Evolutionary conservation across 352 stramenopile species (phyloP).

Genomic region (Phytophthora litchii): DNA sequence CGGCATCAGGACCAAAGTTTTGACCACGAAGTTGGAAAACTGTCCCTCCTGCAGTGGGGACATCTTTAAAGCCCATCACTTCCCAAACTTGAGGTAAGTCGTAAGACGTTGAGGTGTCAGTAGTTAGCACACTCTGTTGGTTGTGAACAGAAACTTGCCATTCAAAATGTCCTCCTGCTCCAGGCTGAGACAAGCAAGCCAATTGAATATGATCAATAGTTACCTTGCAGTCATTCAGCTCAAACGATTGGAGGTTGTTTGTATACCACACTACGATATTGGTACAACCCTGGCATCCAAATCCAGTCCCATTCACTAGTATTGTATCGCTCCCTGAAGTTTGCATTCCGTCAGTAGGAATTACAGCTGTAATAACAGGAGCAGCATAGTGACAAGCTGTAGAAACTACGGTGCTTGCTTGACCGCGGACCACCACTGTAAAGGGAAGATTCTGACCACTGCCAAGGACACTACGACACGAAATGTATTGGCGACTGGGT

Average conservation of each 20-base stretch:
- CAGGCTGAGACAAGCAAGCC: conserved; percentile 39
- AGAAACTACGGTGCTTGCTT: conserved; percentile 31
- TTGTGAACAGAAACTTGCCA: conserved; percentile 51
- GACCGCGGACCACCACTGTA: conserved; percentile 38
- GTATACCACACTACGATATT: conserved; percentile 40
- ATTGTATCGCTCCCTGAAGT: conserved; percentile 42
- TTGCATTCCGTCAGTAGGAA: conserved; percentile 17
- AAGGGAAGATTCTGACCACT: conserved; percentile 46
- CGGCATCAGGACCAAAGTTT: conserved; percentile 56
- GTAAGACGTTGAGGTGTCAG: conserved; percentile 34
- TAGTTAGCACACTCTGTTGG: conserved; percentile 31
- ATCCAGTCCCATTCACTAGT: conserved; percentile 49
- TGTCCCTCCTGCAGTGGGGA: conserved; percentile 48
- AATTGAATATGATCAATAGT: conserved; percentile 47
- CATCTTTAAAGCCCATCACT: conserved; percentile 52
- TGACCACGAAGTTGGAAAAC: conserved; percentile 53
- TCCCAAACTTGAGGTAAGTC: conserved; percentile 35
- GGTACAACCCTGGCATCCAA: conserved; percentile 45
- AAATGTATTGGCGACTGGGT: conserved; percentile 33
- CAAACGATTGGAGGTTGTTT: conserved; percentile 48
- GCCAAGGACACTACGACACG: conserved; percentile 44
- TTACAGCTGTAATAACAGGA: conserved; percentile 34
- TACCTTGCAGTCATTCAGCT: conserved; percentile 50
- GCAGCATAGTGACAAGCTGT: conserved; percentile 44
- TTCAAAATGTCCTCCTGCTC: conserved; percentile 36